Percentiles rank a stretch among this genome's conserved stretches.
These are phyloP conservation scores for Rhizopus sp. DNA, from an alignment of 371 early-diverging fungal genomes.

Conservation along the genomic window DNA sequence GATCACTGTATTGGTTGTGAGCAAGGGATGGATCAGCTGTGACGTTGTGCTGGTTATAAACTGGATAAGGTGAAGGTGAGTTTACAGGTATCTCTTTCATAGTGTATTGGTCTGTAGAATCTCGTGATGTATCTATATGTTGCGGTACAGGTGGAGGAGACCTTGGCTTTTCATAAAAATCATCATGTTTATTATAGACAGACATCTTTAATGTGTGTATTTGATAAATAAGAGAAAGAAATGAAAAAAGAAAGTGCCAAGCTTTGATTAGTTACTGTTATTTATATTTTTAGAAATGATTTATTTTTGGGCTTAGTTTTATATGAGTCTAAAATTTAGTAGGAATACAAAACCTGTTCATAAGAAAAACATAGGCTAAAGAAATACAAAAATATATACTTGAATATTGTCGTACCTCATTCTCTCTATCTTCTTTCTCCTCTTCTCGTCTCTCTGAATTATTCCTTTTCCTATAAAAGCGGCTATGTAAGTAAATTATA, in stretches of 20 bases:
- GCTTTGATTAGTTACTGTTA: background rate
- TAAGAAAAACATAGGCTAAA: too few relatives aligned
- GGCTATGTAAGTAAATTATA: too few relatives aligned
- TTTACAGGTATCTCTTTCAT: conserved; percentile 24
- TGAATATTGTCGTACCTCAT: too few relatives aligned
- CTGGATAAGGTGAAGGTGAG: conserved; percentile 21
- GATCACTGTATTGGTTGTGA: conserved; percentile 2
- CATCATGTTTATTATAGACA: conserved; percentile 12
- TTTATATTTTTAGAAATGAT: conserved; percentile 5
- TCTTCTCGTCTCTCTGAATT: too few relatives aligned
- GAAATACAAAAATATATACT: too few relatives aligned
- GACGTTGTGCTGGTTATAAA: conserved; percentile 6
- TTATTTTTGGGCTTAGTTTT: conserved; percentile 8
- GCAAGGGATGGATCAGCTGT: conserved; percentile 3
- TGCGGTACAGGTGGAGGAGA: conserved; percentile 21
- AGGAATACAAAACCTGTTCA: too few relatives aligned
- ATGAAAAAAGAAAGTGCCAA: background rate
- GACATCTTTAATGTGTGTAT: conserved; percentile 9
- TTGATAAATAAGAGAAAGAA: conserved; percentile 2
- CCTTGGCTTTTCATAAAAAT: conserved; percentile 10
- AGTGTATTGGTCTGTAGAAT: conserved; percentile 14
- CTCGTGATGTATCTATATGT: conserved; percentile 16
- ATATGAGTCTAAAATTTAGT: too few relatives aligned
- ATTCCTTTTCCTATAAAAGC: too few relatives aligned
- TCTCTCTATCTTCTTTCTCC: too few relatives aligned